Evolutionary conservation across 2,329 filamentous ascomycete genomes (phyloP).

Genomic region (Venturia effusa): DNA sequence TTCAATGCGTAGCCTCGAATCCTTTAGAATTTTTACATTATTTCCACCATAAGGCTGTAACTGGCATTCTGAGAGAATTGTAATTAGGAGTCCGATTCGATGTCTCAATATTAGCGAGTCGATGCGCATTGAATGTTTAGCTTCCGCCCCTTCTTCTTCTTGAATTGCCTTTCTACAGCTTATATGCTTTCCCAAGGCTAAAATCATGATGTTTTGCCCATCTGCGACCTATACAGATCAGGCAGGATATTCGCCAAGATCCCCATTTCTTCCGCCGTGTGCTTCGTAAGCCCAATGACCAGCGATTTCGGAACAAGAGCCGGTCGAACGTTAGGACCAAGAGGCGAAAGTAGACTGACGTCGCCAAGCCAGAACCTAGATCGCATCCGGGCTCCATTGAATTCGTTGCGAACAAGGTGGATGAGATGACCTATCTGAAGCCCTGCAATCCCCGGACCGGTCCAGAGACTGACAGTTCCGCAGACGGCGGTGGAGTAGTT

Average conservation of each 20-base stretch:
- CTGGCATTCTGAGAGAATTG: no score
- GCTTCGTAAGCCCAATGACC: neutral
- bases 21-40: no score
- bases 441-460: neutral
- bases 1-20: no score
- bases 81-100: no score
- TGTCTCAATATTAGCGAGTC: no score
- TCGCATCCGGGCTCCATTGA: conserved; percentile 12
- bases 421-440: conserved; percentile 13
- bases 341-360: neutral
- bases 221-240: conserved; percentile 3
- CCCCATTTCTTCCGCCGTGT: conserved; percentile 10
- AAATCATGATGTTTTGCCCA: neutral
- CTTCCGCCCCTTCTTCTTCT: no score
- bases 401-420: conserved; percentile 14
- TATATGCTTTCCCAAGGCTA: no score
- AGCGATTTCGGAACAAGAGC: neutral
- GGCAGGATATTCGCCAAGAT: conserved; percentile 8
- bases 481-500: conserved; percentile 11
- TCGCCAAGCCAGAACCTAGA: conserved; percentile 15
- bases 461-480: conserved; percentile 9
- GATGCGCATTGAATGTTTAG: no score
- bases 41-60: no score
- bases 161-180: no score
- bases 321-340: neutral